Evolutionary conservation across 2,329 filamentous ascomycete genomes (phyloP).

Genomic region (Beauveria australis): DNA sequence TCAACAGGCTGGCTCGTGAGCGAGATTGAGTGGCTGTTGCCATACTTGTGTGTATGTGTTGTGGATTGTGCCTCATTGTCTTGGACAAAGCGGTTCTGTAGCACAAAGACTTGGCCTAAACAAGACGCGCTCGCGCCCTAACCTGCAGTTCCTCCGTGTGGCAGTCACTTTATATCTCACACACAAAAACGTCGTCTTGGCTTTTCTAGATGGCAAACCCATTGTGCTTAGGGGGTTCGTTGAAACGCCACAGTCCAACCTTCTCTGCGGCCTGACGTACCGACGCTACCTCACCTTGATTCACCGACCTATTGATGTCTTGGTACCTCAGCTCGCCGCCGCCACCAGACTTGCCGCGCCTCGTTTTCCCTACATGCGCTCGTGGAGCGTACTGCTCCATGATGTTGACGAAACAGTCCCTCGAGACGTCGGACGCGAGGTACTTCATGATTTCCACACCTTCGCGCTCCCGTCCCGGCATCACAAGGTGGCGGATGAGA

Average conservation of each 20-base stretch:
- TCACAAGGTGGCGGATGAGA: constrained; percentile 71
- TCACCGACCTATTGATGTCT: constrained; percentile 70
- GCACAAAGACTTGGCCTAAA: too few species aligned
- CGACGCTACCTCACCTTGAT: constrained; percentile 53
- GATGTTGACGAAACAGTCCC: constrained; percentile 72
- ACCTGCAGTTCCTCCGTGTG: not conserved
- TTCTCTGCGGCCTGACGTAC: constrained; percentile 60
- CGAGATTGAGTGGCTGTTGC: too few species aligned
- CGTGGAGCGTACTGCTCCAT: constrained; percentile 85
- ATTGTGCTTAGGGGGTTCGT: constrained; percentile 50
- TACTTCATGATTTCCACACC: constrained; percentile 67
- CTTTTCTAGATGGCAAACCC: constrained; percentile 38
- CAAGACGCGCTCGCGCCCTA: too few species aligned
- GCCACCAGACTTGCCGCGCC: constrained; percentile 20
- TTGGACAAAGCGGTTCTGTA: too few species aligned
- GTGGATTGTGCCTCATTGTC: too few species aligned
- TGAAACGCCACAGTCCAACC: constrained; percentile 72
- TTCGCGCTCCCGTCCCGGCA: constrained; percentile 73
- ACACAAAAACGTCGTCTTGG: too few species aligned
- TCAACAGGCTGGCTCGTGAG: too few species aligned
- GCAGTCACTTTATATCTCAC: too few species aligned
- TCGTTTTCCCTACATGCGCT: constrained; percentile 70
- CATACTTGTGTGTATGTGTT: too few species aligned
- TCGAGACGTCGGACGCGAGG: constrained; percentile 63
- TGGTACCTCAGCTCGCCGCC: constrained; percentile 51